Evolutionary conservation across 2,329 filamentous ascomycete species (phyloP), one percentile per base, ranked within the genome.

Genomic region (Phaeophleospora eucalypticola): DNA sequence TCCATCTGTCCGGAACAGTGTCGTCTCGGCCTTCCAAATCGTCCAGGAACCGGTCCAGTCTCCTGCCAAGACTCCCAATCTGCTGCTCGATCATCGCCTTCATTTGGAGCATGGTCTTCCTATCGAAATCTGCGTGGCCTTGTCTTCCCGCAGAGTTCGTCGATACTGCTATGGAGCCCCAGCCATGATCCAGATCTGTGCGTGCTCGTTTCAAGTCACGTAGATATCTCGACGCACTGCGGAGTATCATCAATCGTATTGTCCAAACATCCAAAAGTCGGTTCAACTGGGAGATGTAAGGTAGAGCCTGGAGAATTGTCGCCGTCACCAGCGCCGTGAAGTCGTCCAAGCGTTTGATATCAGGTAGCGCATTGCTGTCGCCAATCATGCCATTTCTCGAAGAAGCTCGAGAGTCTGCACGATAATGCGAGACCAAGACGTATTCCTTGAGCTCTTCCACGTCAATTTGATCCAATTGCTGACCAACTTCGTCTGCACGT

Each of bases 361-460:
- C 58, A 36, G 48, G 48, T 21, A 38, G 15, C 15, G 46, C 29
- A 24, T 49, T 52, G 36, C 51, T 55, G 7, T 41, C 43, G 39
- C 48, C 50, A 27, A 58, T 48, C 29, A 51, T 55, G 46, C 57
- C 55, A 42, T 56, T 49, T 32, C 49, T 68, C 40, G 72, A 76
- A 14, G 69, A 64, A 35, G 70, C 80, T 72, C 65, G 64, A 37
- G 68, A 69, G 37, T 63, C 66, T 46, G 60, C 71, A 59, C 53
- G 75, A 66, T 86, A 83, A 71, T 95, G 87, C 60, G 87, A 87
- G 66, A 85, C 83, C 53, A 96, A 72, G 56, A 96, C 86, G 62
- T 91, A 87, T 36, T 79, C 81, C 71, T 98, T 97, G 64, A 98
- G 83, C 54, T 94, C 89, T 61, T 97, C 87, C 33, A 94, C 74